Evolutionary conservation across 169 alveolate genomes (phyloP), one percentile per base, ranked within the genome.

Genomic region (Cryptosporidium ubiquitum): DNA sequence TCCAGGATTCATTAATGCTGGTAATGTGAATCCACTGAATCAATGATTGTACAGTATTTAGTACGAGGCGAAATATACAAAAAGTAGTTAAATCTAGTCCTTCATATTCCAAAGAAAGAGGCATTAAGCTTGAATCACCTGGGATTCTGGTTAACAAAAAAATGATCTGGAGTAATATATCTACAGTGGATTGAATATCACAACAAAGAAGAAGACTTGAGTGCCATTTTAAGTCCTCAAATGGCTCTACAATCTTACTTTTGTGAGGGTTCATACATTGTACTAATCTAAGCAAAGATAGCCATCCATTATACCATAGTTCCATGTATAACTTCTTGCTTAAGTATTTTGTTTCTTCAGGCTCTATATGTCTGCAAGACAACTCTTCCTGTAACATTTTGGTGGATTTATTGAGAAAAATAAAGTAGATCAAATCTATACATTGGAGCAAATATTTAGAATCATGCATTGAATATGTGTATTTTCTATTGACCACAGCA

Each of bases 401-500:
- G 6, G 89, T 79, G 31, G 44, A 58, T 49, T n/a, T 79, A 18
- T 42, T 64, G 31, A 79, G 55, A 29, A 79, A 61, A 14, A 79
- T 40, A 42, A 61, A 79, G 33, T 20, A 33, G 23, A 79, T 37
- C 16, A 79, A 55, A 18, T 79, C 89, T 3, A 64, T 31, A 31
- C 69, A 79, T 7, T 79, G 89, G 5, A 79, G 68, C 5, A 79
- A 33, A 40, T 79, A 79, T 20, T 64, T 79, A 12, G 71, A 79
- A 55, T 79, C 89, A 49, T 79, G 89, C 89, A 79, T 37, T 12
- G 89, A 52, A 31, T 79, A 61, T 20, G 79, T 61, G 61, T 79
- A 79, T 31, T 29, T 79, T n/a, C 89, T 58, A 16, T 64, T 79
- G 29, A 39, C 39, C 0, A 79, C 12, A 1, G 79, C 33, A 20